Evolutionary conservation across 2,329 filamentous ascomycete genomes (phyloP).

Genomic region (Neurospora crassa): DNA sequence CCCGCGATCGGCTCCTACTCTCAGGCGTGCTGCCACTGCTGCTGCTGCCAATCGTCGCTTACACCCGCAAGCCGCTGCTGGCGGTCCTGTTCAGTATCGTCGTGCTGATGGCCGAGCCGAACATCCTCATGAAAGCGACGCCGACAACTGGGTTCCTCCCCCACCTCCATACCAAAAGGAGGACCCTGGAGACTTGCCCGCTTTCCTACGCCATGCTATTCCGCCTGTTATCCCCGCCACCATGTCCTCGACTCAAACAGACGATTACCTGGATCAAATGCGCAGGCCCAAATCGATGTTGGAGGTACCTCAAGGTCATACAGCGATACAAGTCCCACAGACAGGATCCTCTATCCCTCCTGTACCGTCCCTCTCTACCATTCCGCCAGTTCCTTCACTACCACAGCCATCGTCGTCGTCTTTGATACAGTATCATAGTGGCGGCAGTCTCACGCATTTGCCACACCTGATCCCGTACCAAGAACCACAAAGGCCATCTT

Average conservation of each 20-base stretch:
- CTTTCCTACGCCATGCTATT: constrained; percentile 40
- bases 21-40: constrained; percentile 67
- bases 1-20: constrained; percentile 59
- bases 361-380: constrained; percentile 4
- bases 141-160: constrained; percentile 80
- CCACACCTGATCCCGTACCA: constrained; percentile 1
- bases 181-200: constrained; percentile 46
- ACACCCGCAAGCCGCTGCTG: constrained; percentile 46
- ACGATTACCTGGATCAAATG: neutral
- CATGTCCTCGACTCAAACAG: neutral
- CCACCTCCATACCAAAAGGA: constrained; percentile 71
- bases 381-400: constrained; percentile 15
- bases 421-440: constrained; percentile 22
- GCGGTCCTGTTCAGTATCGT: constrained; percentile 50
- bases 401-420: constrained; percentile 11
- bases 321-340: neutral
- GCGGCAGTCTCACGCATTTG: constrained; percentile 25
- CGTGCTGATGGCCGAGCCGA: constrained; percentile 61
- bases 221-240: constrained; percentile 8
- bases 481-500: constrained; percentile 8
- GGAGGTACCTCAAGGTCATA: constrained; percentile 12
- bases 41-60: constrained; percentile 63
- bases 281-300: neutral
- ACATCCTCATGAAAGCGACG: constrained; percentile 76
- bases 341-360: neutral